These are phyloP conservation scores for Penicillium soppii DNA, from an alignment of 495 filamentous ascomycete genomes.

Conservation along the genomic window DNA sequence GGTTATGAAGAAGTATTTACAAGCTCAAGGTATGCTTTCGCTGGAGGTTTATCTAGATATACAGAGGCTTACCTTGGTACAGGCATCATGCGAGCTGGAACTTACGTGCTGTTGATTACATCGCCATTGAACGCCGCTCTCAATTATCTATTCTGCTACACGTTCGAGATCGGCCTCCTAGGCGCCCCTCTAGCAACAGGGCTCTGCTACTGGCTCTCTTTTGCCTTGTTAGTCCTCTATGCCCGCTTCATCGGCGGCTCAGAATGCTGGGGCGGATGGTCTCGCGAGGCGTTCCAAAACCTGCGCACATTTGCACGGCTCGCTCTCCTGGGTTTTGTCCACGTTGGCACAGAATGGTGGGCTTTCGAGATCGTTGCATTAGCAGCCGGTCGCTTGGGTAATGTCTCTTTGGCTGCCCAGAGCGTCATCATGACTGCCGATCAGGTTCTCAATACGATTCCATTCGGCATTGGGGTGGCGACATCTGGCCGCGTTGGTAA, in stretches of 20 bases:
- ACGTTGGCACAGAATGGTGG: conserved; percentile 96
- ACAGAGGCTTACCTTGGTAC: background rate
- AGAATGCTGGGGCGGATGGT: conserved; percentile 84
- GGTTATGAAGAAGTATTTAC: conserved; percentile 86
- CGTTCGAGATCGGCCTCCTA: conserved; percentile 65
- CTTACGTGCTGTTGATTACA: conserved; percentile 81
- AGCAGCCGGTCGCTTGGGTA: conserved; percentile 80
- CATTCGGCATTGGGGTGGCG: conserved; percentile 87
- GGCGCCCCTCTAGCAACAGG: conserved; percentile 83
- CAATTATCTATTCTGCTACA: conserved; percentile 80
- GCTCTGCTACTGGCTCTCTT: conserved; percentile 85
- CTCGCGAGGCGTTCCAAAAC: conserved; percentile 60
- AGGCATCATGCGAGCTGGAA: conserved; percentile 86
- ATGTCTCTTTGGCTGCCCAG: conserved; percentile 80
- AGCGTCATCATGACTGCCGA: conserved; percentile 94
- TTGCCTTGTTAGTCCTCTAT: conserved; percentile 75
- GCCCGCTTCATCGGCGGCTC: conserved; percentile 68
- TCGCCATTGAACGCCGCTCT: conserved; percentile 75
- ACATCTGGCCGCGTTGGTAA: conserved; percentile 80
- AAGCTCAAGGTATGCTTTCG: conserved; percentile 69
- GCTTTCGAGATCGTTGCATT: conserved; percentile 95
- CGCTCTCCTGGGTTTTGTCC: conserved; percentile 76
- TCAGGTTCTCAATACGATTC: conserved; percentile 89
- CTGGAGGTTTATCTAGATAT: background rate
- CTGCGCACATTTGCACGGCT: conserved; percentile 73